Base-by-base conservation (phyloP, 2,329 filamentous ascomycete genomes). In the Metarhizium album region DNA sequence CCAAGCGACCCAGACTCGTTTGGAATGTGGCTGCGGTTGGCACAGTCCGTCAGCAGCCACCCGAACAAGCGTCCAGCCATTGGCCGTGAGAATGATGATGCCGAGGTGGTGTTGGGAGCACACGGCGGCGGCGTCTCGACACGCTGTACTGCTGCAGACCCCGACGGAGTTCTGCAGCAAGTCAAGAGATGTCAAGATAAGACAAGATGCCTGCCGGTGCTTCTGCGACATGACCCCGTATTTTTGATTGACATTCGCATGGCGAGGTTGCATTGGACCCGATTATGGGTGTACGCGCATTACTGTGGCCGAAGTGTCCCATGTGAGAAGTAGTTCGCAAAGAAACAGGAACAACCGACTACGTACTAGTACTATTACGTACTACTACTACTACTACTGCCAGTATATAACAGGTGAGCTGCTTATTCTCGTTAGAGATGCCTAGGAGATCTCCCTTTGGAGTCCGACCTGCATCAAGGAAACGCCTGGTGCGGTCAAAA, bases 201-300 rank as follows among this genome's bases (percentile, higher is more conserved):
- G 33, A 13, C 33, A 14, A 11, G 14, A n/a, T 20, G 37, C 13
- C 48, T 18, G 23, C 24, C 42, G 16, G 33, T 35, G 14, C 11
- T 3, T 14, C 33, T 35, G 33, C 33, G 11, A 13, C 33, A 35
- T 13, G 16, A 14, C 27, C 24, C 35, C 40, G 9, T 14, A 18
- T 20, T 23, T 43, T 43, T 14, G 7, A 23, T 16, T 42, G 46
- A 48, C 46, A 9, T 48, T 48, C n/a, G 13, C 48, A 42, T 50
- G 48, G 48, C 42, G 42, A 50, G 42, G 42, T 46, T 40, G 48
- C 42, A 50, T 24, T 18, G 33, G n/a, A 2, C 16, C 24, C 37
- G 16, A 48, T 23, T 42, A 9, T 43, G 22, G 3, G 2, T 9
- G 42, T 24, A 45, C n/a, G 37, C 4, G 16, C n/a, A n/a, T n/a